These are phyloP conservation scores for Zalaria sp. DNA, from an alignment of 2,329 filamentous ascomycete species.

Conservation along the genomic window DNA sequence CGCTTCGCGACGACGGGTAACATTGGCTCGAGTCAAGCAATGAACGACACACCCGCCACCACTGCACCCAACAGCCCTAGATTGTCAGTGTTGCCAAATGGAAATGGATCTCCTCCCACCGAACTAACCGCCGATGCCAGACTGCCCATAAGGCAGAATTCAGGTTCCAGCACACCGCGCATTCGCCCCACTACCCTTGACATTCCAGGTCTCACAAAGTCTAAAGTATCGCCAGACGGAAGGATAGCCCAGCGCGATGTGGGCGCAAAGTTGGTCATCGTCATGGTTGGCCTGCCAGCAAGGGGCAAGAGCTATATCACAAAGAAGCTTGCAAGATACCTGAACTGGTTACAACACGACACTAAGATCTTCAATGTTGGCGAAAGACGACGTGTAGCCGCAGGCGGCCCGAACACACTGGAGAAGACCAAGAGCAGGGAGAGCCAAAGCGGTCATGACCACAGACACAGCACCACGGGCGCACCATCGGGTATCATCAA, in stretches of 20 bases:
- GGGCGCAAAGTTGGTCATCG: slow-evolving; percentile 88
- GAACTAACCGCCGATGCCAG: slow-evolving; percentile 26
- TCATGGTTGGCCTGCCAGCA: slow-evolving; percentile 95
- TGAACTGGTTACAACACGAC: slow-evolving; percentile 96
- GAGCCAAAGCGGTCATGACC: slow-evolving; percentile 7
- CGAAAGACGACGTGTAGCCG: slow-evolving; percentile 70
- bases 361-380: slow-evolving; percentile 96
- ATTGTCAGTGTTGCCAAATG: slow-evolving; percentile 34
- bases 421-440: slow-evolving; percentile 16
- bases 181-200: slow-evolving; percentile 89
- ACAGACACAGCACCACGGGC: slow-evolving; percentile 10
- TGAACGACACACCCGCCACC: slow-evolving; percentile 49
- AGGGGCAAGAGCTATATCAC: slow-evolving; percentile 98
- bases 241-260: slow-evolving; percentile 89
- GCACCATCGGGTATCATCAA: slow-evolving; percentile 10
- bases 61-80: slow-evolving; percentile 49
- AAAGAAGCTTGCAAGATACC: slow-evolving; percentile 88
- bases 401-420: slow-evolving; percentile 35
- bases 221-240: slow-evolving; percentile 88
- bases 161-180: slow-evolving; percentile 62
- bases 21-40: slow-evolving; percentile 17
- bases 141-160: slow-evolving; percentile 56
- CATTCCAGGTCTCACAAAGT: slow-evolving; percentile 91
- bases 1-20: neutral
- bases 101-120: slow-evolving; percentile 5